phyloP scores from a whole-genome alignment of 1,284 basidiomycete genomes.

The Coniferiporia weirii region DNA sequence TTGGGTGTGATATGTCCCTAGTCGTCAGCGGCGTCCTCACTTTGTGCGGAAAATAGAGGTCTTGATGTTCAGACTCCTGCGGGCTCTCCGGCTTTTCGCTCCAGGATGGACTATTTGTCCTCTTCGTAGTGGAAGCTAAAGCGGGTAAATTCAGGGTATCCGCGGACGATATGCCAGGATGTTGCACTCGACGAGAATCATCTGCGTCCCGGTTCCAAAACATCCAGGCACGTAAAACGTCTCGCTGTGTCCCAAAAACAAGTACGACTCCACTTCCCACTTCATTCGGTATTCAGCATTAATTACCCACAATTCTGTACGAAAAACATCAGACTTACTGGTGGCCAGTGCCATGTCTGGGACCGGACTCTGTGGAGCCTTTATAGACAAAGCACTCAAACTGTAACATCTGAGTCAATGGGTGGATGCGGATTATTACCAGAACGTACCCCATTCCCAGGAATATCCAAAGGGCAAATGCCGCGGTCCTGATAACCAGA shows the following conservation, averaged over 20 bases:
- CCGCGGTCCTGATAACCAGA: conserved; percentile 37
- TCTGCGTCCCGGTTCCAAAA: conserved; percentile 30
- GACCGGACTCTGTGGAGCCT: conserved; percentile 36
- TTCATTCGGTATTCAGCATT: conserved; percentile 18
- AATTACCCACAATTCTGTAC: background rate
- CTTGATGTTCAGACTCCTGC: background rate
- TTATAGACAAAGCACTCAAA: conserved; percentile 40
- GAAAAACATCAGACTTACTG: conserved; percentile 28
- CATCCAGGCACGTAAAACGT: conserved; percentile 35
- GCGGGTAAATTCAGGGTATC: background rate
- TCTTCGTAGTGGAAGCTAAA: background rate
- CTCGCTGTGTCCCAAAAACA: conserved; percentile 43
- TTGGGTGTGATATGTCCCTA: conserved; percentile 11
- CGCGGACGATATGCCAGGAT: background rate
- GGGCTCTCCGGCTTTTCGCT: background rate
- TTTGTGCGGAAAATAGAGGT: background rate
- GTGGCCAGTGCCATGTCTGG: conserved; percentile 43
- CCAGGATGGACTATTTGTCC: background rate
- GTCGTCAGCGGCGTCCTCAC: background rate
- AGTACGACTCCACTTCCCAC: conserved; percentile 38
- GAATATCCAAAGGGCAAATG: conserved; percentile 38
- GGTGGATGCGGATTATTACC: background rate
- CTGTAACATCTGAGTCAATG: conserved; percentile 23
- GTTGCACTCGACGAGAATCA: background rate
- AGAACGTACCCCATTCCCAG: conserved; percentile 35